Evolutionary conservation across 129 eudicot species (phyloP), one percentile per base, ranked within the genome.

Genomic region (Glebionis coronaria): DNA sequence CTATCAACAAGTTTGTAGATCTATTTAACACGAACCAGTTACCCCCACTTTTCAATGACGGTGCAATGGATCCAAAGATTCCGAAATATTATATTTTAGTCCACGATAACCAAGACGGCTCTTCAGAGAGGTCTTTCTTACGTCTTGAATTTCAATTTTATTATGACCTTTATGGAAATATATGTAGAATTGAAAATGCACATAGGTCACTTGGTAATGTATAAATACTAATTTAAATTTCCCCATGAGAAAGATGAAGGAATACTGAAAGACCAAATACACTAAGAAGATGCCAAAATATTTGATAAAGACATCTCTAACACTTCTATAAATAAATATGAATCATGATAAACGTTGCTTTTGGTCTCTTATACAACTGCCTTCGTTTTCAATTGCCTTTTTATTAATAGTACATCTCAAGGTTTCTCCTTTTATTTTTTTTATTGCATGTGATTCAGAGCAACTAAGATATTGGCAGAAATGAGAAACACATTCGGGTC

Each of bases 21-120:
- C 91, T 89, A 44, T 93, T 84, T 79, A 93, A 86, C 78, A 74
- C 73, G 50, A 80, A 81, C 68, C 87, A 86, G 82, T 74, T 88
- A 80, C 97, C 99, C 42, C 61, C 90, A 8, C 87, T 93, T 81
- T 80, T 93, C 38, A 93, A 73, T 47, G 92, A 86, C 63, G 99
- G 99, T 65, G 74, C 85, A 40, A 93, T 88, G 99, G 99, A 93
- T 82, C 95, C 97, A 42, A 88, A 88, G 74, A 86, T 93, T 80
- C 81, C 82, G 50, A 93, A 86, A 80, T 84, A 82, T 74, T 93
- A 71, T 79, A 52, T 93, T 65, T 68, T 93, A 79, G 75, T 93
- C 65, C 99, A 93, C 47, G 99, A 93, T 73, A 84, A 84, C 75
- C 88, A 76, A 70, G 95, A 86, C 38, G 93, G 90, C 69, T 20